A percentile compares a stretch with the other conserved stretches of the same genome.
Conservation (phyloP, 2,329 filamentous ascomycete genomes). For the Diaporthe citrichinensis region DNA sequence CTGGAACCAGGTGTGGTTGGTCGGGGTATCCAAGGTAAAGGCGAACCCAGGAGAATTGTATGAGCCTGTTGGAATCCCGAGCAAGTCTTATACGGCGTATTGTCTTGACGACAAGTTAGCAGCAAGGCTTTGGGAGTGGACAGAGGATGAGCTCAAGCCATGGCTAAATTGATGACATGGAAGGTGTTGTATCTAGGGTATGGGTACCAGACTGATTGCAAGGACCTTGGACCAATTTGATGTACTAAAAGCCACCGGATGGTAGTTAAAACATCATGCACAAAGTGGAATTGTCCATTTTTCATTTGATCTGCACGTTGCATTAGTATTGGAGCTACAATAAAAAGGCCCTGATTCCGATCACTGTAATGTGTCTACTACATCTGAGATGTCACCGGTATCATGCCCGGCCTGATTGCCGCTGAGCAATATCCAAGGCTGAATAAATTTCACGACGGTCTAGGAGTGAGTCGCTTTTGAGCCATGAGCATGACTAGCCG, state of each 20-base stretch:
- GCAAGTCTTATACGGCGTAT: slow-evolving; percentile 39
- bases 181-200: background rate
- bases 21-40: slow-evolving; percentile 55
- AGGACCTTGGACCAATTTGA: background rate
- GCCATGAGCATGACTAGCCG: background rate
- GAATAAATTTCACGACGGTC: background rate
- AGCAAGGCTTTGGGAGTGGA: slow-evolving; percentile 54
- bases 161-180: slow-evolving; percentile 41
- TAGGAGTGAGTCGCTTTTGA: background rate
- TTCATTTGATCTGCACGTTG: too few relatives aligned
- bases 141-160: slow-evolving; percentile 48
- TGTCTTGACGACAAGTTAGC: slow-evolving; percentile 48
- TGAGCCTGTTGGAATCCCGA: slow-evolving; percentile 51
- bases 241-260: too few relatives aligned
- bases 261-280: too few relatives aligned
- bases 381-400: background rate
- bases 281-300: too few relatives aligned
- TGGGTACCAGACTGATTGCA: too few relatives aligned
- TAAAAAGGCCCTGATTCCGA: too few relatives aligned
- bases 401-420: background rate
- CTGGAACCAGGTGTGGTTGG: slow-evolving; percentile 55
- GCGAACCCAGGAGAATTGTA: slow-evolving; percentile 50
- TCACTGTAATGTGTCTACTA: background rate
- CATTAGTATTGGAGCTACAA: too few relatives aligned
- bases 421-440: background rate